Percentiles rank a stretch among this genome's conserved stretches.
These are phyloP conservation scores for Colletotrichum tamarilloi DNA, from an alignment of 2,329 filamentous ascomycete species.

Conservation along the genomic window DNA sequence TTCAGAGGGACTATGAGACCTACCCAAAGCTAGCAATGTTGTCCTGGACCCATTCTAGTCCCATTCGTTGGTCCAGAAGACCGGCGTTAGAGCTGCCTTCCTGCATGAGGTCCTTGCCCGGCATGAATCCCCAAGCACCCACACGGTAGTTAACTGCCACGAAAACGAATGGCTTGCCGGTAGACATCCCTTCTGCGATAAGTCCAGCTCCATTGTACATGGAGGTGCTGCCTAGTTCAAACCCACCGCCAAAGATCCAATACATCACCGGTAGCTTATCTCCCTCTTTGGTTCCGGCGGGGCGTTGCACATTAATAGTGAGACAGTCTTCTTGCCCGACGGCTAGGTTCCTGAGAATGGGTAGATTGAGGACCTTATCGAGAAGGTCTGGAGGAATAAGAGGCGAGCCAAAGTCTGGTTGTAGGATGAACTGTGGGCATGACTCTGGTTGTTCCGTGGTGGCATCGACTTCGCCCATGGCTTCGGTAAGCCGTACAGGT, in stretches of 20 bases:
- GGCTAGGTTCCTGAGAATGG: slow-evolving; percentile 14
- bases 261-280: slow-evolving; percentile 38
- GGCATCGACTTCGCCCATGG: slow-evolving; percentile 49
- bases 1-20: background rate
- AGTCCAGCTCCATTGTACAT: slow-evolving; percentile 37
- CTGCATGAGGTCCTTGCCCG: slow-evolving; percentile 51
- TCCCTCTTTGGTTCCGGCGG: slow-evolving; percentile 30
- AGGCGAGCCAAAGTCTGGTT: slow-evolving; percentile 35
- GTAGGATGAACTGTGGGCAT: slow-evolving; percentile 45
- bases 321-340: slow-evolving; percentile 48
- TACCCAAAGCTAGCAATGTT: slow-evolving; percentile 49
- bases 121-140: slow-evolving; percentile 45
- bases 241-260: slow-evolving; percentile 32
- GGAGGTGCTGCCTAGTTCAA: slow-evolving; percentile 24
- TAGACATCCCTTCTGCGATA: slow-evolving; percentile 40
- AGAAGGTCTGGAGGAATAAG: slow-evolving; percentile 40
- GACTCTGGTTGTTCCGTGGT: slow-evolving; percentile 48
- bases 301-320: slow-evolving; percentile 47
- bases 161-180: slow-evolving; percentile 48
- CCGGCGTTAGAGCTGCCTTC: slow-evolving; percentile 56
- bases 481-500: slow-evolving; percentile 47
- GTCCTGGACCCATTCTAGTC: slow-evolving; percentile 48
- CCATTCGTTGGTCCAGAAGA: slow-evolving; percentile 47
- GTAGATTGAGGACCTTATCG: slow-evolving; percentile 15
- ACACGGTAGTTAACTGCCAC: slow-evolving; percentile 45